Conservation (phyloP, 2,329 filamentous ascomycete species). For the Monosporascus sp. region DNA sequence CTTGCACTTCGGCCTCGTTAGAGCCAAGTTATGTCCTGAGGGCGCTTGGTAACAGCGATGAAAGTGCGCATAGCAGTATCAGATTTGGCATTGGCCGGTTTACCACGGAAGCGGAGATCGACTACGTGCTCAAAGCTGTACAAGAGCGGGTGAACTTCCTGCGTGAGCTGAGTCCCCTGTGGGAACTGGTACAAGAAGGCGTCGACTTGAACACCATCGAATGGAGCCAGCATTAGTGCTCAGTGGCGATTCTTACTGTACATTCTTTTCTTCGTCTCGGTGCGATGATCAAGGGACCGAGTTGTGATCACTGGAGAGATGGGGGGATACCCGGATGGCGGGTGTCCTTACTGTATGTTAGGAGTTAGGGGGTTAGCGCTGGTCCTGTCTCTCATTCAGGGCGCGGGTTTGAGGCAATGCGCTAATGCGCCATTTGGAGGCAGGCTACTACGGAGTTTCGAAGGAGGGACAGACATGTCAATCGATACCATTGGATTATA, state of each 20-base stretch:
- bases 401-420: neutral
- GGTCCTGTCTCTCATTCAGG: neutral
- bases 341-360: neutral
- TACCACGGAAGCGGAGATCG: constrained; percentile 90
- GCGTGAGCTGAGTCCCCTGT: constrained; percentile 88
- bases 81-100: constrained; percentile 96
- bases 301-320: too few relatives aligned
- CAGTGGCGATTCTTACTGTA: neutral
- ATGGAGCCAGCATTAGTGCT: constrained; percentile 85
- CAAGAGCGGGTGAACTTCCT: constrained; percentile 86
- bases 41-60: constrained; percentile 91
- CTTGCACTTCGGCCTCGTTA: constrained; percentile 92
- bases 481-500: neutral
- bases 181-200: constrained; percentile 97
- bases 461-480: neutral
- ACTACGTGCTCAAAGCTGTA: constrained; percentile 95
- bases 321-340: neutral
- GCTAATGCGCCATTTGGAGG: neutral
- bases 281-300: neutral
- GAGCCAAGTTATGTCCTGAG: constrained; percentile 95
- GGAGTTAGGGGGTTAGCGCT: neutral
- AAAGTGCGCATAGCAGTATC: constrained; percentile 96
- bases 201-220: constrained; percentile 94
- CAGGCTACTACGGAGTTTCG: neutral
- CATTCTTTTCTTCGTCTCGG: neutral